Conservation (phyloP, 345 rosid genomes). For the Passiflora organensis region DNA sequence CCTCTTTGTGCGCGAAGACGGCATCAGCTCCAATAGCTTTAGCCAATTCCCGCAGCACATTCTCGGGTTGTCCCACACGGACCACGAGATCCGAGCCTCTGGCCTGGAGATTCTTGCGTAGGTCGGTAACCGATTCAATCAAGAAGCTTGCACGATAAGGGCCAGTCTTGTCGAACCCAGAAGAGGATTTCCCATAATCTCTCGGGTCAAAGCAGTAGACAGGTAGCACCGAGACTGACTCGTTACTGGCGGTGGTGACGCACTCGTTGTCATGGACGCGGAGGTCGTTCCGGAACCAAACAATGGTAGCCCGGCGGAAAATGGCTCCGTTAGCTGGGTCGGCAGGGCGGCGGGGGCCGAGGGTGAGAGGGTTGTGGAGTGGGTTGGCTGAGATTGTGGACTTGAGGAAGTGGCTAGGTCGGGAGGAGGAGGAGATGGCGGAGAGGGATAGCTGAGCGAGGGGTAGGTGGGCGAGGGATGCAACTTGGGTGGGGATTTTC, state of each 20-base stretch:
- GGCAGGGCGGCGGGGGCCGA: conserved; percentile 78
- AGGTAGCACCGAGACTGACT: conserved; percentile 77
- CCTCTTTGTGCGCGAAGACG: conserved; percentile 81
- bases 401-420: conserved; percentile 56
- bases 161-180: conserved; percentile 89
- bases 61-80: conserved; percentile 76
- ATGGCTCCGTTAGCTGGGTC: conserved; percentile 84
- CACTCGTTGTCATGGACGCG: conserved; percentile 92
- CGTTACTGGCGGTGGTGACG: conserved; percentile 73
- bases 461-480: conserved; percentile 49
- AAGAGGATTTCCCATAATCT: conserved; percentile 82
- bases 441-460: conserved; percentile 50
- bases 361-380: conserved; percentile 69
- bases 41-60: conserved; percentile 69
- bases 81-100: conserved; percentile 93
- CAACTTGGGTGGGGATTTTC: conserved; percentile 68
- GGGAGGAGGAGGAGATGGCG: conserved; percentile 31
- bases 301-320: conserved; percentile 76
- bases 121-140: conserved; percentile 87
- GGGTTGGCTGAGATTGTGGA: conserved; percentile 84
- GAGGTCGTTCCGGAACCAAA: conserved; percentile 93
- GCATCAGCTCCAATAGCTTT: conserved; percentile 93
- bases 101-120: conserved; percentile 78
- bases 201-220: conserved; percentile 97
- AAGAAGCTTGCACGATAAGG: conserved; percentile 79